Percentiles rank a stretch among this genome's conserved stretches.
phyloP scores from a whole-genome alignment of 2,329 filamentous ascomycete genomes.

The Lachnellula arida region DNA sequence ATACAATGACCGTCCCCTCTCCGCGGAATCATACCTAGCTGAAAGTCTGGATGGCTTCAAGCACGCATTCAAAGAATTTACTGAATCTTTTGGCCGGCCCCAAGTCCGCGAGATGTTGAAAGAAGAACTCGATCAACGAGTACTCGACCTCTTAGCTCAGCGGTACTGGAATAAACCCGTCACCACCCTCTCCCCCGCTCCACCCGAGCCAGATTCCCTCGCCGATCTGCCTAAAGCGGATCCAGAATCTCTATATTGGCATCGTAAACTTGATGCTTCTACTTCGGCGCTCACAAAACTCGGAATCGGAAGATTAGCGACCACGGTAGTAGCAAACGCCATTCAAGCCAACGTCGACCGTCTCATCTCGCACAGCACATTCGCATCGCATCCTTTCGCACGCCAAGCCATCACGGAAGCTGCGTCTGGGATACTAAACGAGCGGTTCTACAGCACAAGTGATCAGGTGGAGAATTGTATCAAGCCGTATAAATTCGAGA shows the following conservation, averaged over 20 bases:
- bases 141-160: slow-evolving; percentile 86
- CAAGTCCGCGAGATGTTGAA: slow-evolving; percentile 90
- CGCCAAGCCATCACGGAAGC: slow-evolving; percentile 90
- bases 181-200: slow-evolving; percentile 66
- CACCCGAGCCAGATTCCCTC: slow-evolving; percentile 66
- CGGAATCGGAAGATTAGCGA: slow-evolving; percentile 87
- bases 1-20: slow-evolving; percentile 93
- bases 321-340: slow-evolving; percentile 83
- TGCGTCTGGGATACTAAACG: slow-evolving; percentile 82
- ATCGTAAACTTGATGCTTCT: slow-evolving; percentile 87
- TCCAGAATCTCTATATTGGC: slow-evolving; percentile 84
- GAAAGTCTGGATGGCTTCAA: slow-evolving; percentile 96
- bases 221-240: slow-evolving; percentile 79
- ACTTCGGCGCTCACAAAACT: slow-evolving; percentile 88
- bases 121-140: slow-evolving; percentile 86
- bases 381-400: slow-evolving; percentile 85
- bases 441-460: slow-evolving; percentile 92
- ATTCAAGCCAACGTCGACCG: slow-evolving; percentile 79
- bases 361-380: slow-evolving; percentile 76
- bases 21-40: slow-evolving; percentile 92
- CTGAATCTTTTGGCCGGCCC: slow-evolving; percentile 80
- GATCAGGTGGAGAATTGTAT: slow-evolving; percentile 99
- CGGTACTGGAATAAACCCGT: slow-evolving; percentile 97
- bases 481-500: slow-evolving; percentile 97
- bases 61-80: slow-evolving; percentile 93